These are phyloP conservation scores for Acaromyces ingoldii DNA, from an alignment of 1,284 basidiomycete genomes.

Conservation along the genomic window DNA sequence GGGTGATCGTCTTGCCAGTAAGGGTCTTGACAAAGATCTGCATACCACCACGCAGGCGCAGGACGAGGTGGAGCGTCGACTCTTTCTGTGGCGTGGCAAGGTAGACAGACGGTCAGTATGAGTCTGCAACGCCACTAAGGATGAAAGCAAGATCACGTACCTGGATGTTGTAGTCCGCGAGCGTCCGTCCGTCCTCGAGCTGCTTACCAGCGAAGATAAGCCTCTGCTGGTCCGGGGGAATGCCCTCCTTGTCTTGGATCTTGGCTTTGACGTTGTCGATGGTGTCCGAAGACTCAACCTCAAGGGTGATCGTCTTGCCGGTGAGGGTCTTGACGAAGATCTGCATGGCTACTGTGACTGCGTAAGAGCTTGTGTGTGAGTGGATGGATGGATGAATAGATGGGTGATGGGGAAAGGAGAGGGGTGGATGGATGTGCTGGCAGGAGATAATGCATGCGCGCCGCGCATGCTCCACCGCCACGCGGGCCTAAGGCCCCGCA, in stretches of 20 bases:
- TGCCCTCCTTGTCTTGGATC: slow-evolving; percentile 63
- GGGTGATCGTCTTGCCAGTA: slow-evolving; percentile 54
- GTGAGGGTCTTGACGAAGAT: slow-evolving; percentile 28
- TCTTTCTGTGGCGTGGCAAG: slow-evolving; percentile 89
- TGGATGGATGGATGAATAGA: neutral
- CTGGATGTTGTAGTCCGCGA: slow-evolving; percentile 69
- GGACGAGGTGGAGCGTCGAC: slow-evolving; percentile 92
- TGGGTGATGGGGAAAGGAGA: neutral
- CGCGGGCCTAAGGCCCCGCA: neutral
- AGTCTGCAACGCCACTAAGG: neutral
- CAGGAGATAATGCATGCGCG: neutral
- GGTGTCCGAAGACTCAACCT: slow-evolving; percentile 53
- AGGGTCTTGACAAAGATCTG: slow-evolving; percentile 60
- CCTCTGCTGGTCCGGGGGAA: slow-evolving; percentile 92
- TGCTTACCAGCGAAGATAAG: slow-evolving; percentile 98
- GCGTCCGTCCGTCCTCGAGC: slow-evolving; percentile 60
- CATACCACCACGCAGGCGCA: slow-evolving; percentile 71
- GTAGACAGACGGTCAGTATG: slow-evolving; percentile 5
- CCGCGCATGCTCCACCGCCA: neutral
- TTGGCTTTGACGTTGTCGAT: slow-evolving; percentile 53
- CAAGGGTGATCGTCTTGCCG: slow-evolving; percentile 53
- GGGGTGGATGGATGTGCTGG: neutral
- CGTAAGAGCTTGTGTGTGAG: neutral
- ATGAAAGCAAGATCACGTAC: neutral
- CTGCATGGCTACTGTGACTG: slow-evolving; percentile 16